Evolutionary conservation across 2,329 filamentous ascomycete species (phyloP), one percentile per base, ranked within the genome.

Genomic region (Aureobasidium vineae): DNA sequence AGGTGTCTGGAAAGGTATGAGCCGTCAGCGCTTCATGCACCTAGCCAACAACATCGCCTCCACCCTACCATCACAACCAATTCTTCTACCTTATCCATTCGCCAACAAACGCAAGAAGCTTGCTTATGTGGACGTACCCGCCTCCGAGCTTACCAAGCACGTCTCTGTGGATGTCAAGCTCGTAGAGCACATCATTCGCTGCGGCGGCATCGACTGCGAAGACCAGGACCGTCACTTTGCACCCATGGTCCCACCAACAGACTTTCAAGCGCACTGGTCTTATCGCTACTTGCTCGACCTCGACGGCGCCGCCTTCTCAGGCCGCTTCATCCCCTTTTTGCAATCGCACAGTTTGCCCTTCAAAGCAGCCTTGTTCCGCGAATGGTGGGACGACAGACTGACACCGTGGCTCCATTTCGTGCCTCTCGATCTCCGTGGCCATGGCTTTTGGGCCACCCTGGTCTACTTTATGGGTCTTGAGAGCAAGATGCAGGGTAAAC

Each of bases 401-500:
- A 84, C 83, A 67, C 85, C 91, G 0, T 96, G 91, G 91, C 79
- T 88, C 52, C 91, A 96, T 74, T 95, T 92, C 71, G 88, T 94
- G 1, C 91, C 91, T 10, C 78, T 93, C 19, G 91, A 95, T 73
- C 70, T 89, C 1, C 84, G 91, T 3, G 86, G 90, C 23, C 89
- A 92, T 68, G 89, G 85, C 1, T 78, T 95, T 47, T 91, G 90
- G 80, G 87, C 86, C 69, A 91, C 88, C 0, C 77, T 93, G 64
- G 85, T 88, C 0, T 95, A 92, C 76, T 94, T 95, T 72, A 79
- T 83, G 5, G 90, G 89, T 0, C 80, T 86, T 5, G 78, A 82
- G 7, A 80, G 79, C 19, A 72, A 72, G 59, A 70, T 83, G 36
- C 81, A 82, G 63, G 81, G 82, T 1, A 77, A 78, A 41, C 73